These are phyloP conservation scores for Austroboletus rostrupii DNA, from an alignment of 1,284 basidiomycete species.

Conservation along the genomic window DNA sequence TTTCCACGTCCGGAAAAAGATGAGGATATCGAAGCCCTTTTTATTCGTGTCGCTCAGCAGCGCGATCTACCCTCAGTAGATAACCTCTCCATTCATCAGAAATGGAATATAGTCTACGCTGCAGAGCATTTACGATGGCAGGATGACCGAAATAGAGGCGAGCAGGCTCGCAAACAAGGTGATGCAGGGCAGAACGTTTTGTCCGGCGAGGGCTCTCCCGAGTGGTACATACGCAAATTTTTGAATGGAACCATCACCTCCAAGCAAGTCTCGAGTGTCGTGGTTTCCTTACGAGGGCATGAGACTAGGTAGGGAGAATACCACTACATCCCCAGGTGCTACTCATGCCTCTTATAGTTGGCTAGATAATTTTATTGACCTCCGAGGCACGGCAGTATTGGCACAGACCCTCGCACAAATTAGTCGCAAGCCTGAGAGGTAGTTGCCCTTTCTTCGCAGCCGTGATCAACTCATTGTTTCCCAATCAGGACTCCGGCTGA, in stretches of 20 bases:
- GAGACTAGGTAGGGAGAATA: conserved; percentile 61
- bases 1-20: conserved; percentile 73
- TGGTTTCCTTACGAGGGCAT: conserved; percentile 80
- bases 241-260: conserved; percentile 81
- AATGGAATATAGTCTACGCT: conserved; percentile 89
- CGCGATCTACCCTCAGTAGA: conserved; percentile 62
- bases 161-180: conserved; percentile 55
- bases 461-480: conserved; percentile 4
- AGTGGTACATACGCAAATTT: conserved; percentile 90
- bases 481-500: conserved; percentile 60
- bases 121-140: conserved; percentile 81
- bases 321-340: background rate
- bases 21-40: conserved; percentile 73
- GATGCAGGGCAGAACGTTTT: conserved; percentile 51
- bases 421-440: conserved; percentile 69
- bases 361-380: conserved; percentile 75
- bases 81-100: conserved; percentile 73
- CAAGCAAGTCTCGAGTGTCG: conserved; percentile 75
- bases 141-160: conserved; percentile 59
- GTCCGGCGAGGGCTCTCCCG: conserved; percentile 64
- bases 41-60: conserved; percentile 69
- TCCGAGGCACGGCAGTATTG: conserved; percentile 83
- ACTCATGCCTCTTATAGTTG: conserved; percentile 49
- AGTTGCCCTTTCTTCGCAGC: conserved; percentile 10
- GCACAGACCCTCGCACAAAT: conserved; percentile 77